Evolutionary conservation across 805 yeast species (phyloP), one percentile per base, ranked within the genome.

Genomic region (Cyberlindnera samutprakarnensis): DNA sequence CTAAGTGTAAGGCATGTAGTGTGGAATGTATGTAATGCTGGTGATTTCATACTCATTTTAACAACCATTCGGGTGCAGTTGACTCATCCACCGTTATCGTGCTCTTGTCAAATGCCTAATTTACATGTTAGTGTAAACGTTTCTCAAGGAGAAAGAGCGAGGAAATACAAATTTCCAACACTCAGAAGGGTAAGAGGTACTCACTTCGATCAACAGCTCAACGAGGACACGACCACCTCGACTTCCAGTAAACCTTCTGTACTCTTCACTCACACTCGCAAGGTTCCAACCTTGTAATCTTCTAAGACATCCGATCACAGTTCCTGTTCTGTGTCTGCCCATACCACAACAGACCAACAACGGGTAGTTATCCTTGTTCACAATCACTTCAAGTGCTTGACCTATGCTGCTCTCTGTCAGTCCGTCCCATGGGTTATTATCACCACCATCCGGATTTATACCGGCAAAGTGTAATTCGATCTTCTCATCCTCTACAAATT

Each of bases 291-390:
- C 90, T 66, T 92, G 96, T 14, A 92, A 62, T 38, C 95, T 69
- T 41, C 98, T 64, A 28, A 90, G 61, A 56, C 98, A 90, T 1
- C 98, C 98, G 38, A 92, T 75, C 4, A 92, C 95, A 0, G 97
- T 88, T 1, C 98, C 98, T 0, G 97, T 88, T 43, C 98, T 68
- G 56, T 90, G 98, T 44, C 98, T 66, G 0, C 98, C 98, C 98
- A 92, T 92, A 11, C 96, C 96, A 49, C 97, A 92, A 56, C 97
- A 92, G 5, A 88, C 88, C 31, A 92, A 61, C 39, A 92, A 48
- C 0, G 98, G 97, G 49, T 85, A 84, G 53, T 77, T 75, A n/a
- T 72, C 68, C 41, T 69, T 70, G 46, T 84, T 72, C 27, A 78
- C 72, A 14, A 90, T 81, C 21, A 86, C 67, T 39, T 78, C 81